Base-by-base conservation (phyloP, 2,329 filamentous ascomycete genomes). In the Fusarium mangiferae region DNA sequence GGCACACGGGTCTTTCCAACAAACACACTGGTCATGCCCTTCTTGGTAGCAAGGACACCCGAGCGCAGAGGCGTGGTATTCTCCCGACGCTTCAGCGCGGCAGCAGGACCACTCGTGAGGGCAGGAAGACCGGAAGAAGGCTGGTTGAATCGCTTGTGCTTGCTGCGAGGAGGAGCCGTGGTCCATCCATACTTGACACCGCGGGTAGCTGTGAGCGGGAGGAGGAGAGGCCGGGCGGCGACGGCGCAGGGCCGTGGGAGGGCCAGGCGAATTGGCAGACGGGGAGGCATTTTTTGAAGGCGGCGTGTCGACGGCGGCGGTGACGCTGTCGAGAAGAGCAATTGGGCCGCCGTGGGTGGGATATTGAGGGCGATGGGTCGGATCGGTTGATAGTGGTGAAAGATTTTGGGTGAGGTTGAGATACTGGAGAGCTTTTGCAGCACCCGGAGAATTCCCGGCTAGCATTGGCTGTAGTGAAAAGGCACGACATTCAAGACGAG, bases 1-100 rank as follows among this genome's bases (percentile, higher is more conserved):
- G 95, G 89, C 66, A 92, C 93, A 74, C 96, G 91, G 73, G 89
- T 89, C 77, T 93, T 93, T 77, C 91, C 90, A 80, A 95, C 92
- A 87, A 93, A 98, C 74, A 98, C 85, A 68, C 93, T 95, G 48
- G 95, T 97, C 94, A 99, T 98, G 83, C 96, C 96, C 85, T 95
- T 96, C 85, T 99, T 99, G 81, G 92, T 88, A 18, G 93, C 95
- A 52, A 99, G 88, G 14, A 94, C 91, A 36, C 96, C 96, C 5
- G 95, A 92, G 35, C 96, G 93, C 46, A 91, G 78, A 2, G 90
- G 90, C 20, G 90, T 89, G 22, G 89, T 90, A 73, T 84, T 85
- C 75, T 86, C 88, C 77, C 86, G 88, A 54, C 90, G 88, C 82
- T 84, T 83, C 68, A 92, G 86, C 12, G 90, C 90, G 15, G 90